Percentiles rank a stretch among this genome's conserved stretches.
Conservation (phyloP, 306 rosid species). For the Abrus precatorius region DNA sequence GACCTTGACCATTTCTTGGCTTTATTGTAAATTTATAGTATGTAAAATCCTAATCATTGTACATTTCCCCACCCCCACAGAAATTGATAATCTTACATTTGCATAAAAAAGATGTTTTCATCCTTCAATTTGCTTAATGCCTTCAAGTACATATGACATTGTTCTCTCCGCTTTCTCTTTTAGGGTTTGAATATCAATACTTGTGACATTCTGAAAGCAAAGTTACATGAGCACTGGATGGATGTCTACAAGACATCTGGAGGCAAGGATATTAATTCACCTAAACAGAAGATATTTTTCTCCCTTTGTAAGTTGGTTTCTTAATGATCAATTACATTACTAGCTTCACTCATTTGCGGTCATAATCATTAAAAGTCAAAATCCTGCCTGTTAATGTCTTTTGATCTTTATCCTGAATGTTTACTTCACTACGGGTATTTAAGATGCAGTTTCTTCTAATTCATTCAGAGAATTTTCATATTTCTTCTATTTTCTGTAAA, state of each 20-base stretch:
- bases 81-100: constrained; percentile 18
- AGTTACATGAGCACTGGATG: constrained; percentile 81
- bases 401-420: constrained; percentile 9
- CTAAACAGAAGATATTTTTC: constrained; percentile 72
- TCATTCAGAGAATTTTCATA: background rate
- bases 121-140: constrained; percentile 8
- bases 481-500: constrained; percentile 7
- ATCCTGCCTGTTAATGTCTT: constrained; percentile 9
- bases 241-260: constrained; percentile 78
- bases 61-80: background rate
- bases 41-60: background rate
- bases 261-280: constrained; percentile 67
- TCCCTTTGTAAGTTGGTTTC: constrained; percentile 76
- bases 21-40: constrained; percentile 32
- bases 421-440: constrained; percentile 19
- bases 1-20: constrained; percentile 16
- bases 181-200: constrained; percentile 65
- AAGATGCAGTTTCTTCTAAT: constrained; percentile 36
- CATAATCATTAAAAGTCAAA: constrained; percentile 12
- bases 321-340: constrained; percentile 26
- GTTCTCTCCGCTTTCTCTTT: constrained; percentile 38
- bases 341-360: constrained; percentile 15
- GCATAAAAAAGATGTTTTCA: constrained; percentile 7
- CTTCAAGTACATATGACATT: constrained; percentile 24
- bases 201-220: constrained; percentile 62